Conservation (phyloP, 306 rosid species). For the Canavalia gladiata region DNA sequence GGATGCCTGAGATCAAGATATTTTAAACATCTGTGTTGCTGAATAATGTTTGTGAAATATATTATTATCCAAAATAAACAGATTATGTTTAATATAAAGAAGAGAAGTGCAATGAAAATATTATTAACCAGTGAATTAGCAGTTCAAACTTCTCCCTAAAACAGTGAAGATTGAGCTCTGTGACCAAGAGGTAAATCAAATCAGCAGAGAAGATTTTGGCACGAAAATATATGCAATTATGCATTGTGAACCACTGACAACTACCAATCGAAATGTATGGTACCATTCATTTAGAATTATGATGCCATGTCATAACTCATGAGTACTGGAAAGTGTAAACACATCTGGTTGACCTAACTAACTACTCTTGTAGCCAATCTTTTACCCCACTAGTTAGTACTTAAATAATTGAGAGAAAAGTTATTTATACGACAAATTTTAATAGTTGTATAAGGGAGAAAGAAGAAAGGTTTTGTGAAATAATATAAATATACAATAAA, state of each 20-base stretch:
- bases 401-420: not conserved
- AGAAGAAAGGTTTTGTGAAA: no score
- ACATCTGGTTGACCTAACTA: not conserved
- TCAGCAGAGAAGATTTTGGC: constrained; percentile 35
- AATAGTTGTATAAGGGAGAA: no score
- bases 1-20: not conserved
- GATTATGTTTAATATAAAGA: not conserved
- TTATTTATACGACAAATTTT: no score
- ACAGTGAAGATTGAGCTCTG: not conserved
- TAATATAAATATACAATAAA: no score
- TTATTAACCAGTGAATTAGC: no score
- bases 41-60: no score
- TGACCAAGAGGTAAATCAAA: not conserved
- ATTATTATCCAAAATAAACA: not conserved
- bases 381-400: not conserved
- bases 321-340: not conserved
- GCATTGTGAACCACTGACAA: constrained; percentile 7
- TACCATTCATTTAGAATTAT: constrained; percentile 13
- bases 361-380: not conserved
- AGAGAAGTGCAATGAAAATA: no score
- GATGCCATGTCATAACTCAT: constrained; percentile 20
- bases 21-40: not conserved
- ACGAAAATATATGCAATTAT: constrained; percentile 48
- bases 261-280: constrained; percentile 31
- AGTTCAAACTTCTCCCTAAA: not conserved